Base-by-base conservation (phyloP, 1,284 basidiomycete species). In the Ustilago vetiveriae region DNA sequence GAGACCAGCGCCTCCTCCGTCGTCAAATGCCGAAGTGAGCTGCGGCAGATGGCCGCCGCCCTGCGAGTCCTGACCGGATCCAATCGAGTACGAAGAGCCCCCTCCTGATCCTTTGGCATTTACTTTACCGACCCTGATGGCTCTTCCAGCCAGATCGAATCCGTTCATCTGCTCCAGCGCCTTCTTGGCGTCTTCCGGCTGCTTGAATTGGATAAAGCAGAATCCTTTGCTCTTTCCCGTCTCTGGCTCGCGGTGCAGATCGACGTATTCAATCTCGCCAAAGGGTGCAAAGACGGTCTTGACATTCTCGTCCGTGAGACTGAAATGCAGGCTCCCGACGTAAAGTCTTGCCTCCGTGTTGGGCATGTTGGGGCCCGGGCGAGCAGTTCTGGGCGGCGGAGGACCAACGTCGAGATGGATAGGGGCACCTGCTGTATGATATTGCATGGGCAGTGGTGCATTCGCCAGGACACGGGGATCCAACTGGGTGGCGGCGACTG, bases 281-380 rank as follows among this genome's bases (percentile, higher is more conserved):
- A 98, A 99, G 4, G 95, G 94, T 82, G 95, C 93, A 83, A 99
- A 99, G 72, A 98, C 95, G 86, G 96, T 91, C 83, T 90, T 92
- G 83, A 99, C 90, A 85, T 98, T 94, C 73, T 92, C 90, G 83
- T 94, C 91, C 46, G 91, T 92, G 67, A 99, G 89, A 83, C 93
- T 94, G 86, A 95, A 97, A 83, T 97, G 92, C 42, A 99, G 85
- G 65, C 92, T 95, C 64, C 94, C 93, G 80, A 99, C 92, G 82
- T 96, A 98, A 80, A 99, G 88, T 82, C 94, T 92, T 70, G 85
- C 82, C 57, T 84, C 84, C 23, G 85, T 83, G 58, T 85, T 84
- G 32, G 83, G 80, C 47, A 84, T 83, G 40, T 82, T 78, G 26
- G 62, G 57, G 6, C 53, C 42, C 6, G 56, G 64, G 17, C 55